Conservation (phyloP, 768 basidiomycete species). For the Tulasnella sp. region DNA sequence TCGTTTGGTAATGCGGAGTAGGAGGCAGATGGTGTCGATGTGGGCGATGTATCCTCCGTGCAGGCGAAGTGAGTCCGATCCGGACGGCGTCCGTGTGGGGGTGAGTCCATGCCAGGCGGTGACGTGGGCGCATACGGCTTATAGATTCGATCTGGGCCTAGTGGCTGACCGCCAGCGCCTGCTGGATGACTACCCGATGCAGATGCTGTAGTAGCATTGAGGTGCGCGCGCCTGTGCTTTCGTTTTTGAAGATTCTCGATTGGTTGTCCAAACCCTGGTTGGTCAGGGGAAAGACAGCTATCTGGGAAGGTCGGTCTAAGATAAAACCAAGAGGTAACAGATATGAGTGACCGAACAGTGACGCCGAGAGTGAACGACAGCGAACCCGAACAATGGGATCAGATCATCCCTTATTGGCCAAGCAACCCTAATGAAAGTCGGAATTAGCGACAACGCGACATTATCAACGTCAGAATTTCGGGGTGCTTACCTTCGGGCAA, state of each 20-base stretch:
- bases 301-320: slow-evolving; percentile 69
- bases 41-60: too few species aligned
- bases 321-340: background rate
- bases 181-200: too few species aligned
- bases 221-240: slow-evolving; percentile 1
- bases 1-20: too few species aligned
- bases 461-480: background rate
- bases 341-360: background rate
- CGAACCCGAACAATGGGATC: slow-evolving; percentile 78
- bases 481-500: slow-evolving; percentile 59
- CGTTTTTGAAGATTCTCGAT: slow-evolving; percentile 28
- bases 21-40: too few species aligned
- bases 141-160: background rate
- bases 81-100: background rate
- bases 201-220: too few species aligned
- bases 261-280: slow-evolving; percentile 78
- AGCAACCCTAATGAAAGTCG: slow-evolving; percentile 50
- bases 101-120: background rate
- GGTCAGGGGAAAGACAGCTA: slow-evolving; percentile 74
- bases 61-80: too few species aligned
- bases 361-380: background rate
- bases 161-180: background rate
- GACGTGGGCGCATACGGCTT: slow-evolving; percentile 1
- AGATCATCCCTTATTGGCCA: slow-evolving; percentile 82
- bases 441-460: background rate